phyloP scores from a whole-genome alignment of 2,329 filamentous ascomycete species.

The Knoxdaviesia capensis region DNA sequence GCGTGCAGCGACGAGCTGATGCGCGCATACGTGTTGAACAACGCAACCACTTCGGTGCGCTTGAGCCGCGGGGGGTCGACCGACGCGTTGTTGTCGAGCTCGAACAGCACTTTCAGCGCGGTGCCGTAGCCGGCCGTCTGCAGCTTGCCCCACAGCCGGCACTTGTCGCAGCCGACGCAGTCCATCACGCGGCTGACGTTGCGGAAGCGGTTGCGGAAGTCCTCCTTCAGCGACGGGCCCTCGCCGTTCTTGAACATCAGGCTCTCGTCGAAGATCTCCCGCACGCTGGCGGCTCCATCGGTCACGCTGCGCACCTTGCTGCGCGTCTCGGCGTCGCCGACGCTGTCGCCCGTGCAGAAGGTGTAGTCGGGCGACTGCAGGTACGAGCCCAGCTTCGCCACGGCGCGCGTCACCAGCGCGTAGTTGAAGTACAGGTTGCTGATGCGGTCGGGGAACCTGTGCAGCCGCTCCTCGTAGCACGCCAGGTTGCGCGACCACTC shows the following conservation, averaged over 20 bases:
- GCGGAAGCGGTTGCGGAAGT: conserved; percentile 91
- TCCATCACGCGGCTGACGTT: conserved; percentile 97
- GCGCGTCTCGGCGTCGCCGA: conserved; percentile 62
- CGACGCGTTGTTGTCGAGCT: conserved; percentile 52
- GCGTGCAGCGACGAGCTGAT: conserved; percentile 65
- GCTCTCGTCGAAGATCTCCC: conserved; percentile 80
- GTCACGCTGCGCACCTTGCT: conserved; percentile 64
- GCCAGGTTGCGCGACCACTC: conserved; percentile 78
- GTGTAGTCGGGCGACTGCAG: conserved; percentile 52
- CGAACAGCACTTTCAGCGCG: conserved; percentile 87
- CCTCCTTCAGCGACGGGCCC: conserved; percentile 69
- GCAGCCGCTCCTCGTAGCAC: conserved; percentile 77
- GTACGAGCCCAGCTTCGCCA: conserved; percentile 74
- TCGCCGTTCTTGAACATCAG: conserved; percentile 79
- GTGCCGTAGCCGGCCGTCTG: conserved; percentile 91
- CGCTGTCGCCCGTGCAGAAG: conserved; percentile 73
- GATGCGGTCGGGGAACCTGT: conserved; percentile 71
- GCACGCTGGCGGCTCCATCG: conserved; percentile 44
- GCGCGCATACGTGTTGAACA: conserved; percentile 85
- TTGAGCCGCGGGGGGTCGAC: conserved; percentile 51
- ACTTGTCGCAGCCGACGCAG: conserved; percentile 97
- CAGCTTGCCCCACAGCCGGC: conserved; percentile 90
- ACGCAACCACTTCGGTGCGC: conserved; percentile 78
- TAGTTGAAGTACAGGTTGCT: conserved; percentile 99
- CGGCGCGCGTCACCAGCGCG: conserved; percentile 75